A percentile compares a stretch with the other conserved stretches of the same genome.
These are phyloP conservation scores for Boletus sp. DNA, from an alignment of 768 basidiomycete genomes.

Conservation along the genomic window DNA sequence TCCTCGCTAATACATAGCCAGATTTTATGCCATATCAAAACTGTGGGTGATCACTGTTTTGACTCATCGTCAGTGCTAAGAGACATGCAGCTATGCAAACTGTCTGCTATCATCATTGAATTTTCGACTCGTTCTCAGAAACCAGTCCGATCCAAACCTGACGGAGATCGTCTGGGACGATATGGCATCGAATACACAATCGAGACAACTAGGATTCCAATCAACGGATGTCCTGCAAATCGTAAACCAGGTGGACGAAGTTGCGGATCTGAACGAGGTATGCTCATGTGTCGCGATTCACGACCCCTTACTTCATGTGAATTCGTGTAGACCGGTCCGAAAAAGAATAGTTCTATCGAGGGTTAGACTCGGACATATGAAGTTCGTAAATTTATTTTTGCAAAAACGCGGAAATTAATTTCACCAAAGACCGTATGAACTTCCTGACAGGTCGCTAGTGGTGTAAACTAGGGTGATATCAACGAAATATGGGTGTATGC, in stretches of 20 bases:
- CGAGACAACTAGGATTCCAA: not conserved
- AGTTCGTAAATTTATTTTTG: not conserved
- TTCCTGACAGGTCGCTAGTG: not conserved
- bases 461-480: not conserved
- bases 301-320: not conserved
- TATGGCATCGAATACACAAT: not conserved
- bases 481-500: too few species aligned
- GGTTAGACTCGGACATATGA: not conserved
- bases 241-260: not conserved
- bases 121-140: not conserved
- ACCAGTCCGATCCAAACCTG: not conserved
- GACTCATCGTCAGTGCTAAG: not conserved
- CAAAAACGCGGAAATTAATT: not conserved
- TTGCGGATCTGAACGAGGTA: not conserved
- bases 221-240: not conserved
- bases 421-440: not conserved
- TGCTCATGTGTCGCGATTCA: not conserved
- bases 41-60: not conserved
- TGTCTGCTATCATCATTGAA: slow-evolving; percentile 14
- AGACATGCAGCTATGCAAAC: slow-evolving; percentile 11
- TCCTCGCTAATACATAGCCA: not conserved
- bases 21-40: slow-evolving; percentile 4
- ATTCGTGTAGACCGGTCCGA: not conserved
- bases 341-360: not conserved
- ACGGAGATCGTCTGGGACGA: not conserved